Conservation (phyloP, 306 rosid genomes). For the Corylus avellana region DNA sequence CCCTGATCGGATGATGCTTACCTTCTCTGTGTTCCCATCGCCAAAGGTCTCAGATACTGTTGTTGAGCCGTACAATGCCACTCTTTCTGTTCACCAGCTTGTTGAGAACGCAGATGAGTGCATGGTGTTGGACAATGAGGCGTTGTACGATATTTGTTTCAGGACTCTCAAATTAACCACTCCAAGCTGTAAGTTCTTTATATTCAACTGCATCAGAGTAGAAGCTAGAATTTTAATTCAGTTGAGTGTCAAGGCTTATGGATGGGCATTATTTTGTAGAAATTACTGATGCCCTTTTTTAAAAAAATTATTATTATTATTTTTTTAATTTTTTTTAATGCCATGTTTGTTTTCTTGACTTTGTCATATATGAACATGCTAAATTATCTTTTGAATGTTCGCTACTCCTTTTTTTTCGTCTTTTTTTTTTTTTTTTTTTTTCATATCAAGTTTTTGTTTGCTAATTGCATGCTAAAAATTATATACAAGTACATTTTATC, state of each 20-base stretch:
- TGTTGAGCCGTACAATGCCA: slow-evolving; percentile 14
- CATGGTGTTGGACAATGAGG: slow-evolving; percentile 18
- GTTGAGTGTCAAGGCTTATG: not conserved
- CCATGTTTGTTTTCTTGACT: not conserved
- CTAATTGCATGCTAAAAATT: not conserved
- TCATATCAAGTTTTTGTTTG: not conserved
- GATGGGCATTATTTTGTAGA: not conserved
- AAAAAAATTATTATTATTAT: too few species aligned
- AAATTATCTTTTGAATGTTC: not conserved
- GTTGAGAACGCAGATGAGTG: slow-evolving; percentile 16
- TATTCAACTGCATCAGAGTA: not conserved
- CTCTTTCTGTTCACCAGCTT: slow-evolving; percentile 15
- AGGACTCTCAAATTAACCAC: slow-evolving; percentile 14
- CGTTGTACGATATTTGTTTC: slow-evolving; percentile 15
- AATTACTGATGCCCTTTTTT: not conserved
- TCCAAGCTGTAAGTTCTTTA: slow-evolving; percentile 11
- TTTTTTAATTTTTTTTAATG: too few species aligned
- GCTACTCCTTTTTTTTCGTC: not conserved
- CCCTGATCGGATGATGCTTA: slow-evolving; percentile 13
- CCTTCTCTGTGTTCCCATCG: slow-evolving; percentile 16
- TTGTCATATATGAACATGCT: not conserved
- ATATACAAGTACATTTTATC: not conserved
- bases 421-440: not conserved
- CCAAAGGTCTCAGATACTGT: slow-evolving; percentile 14
- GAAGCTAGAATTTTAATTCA: not conserved